A percentile compares a stretch with the other conserved stretches of the same genome.
Conservation (phyloP, 495 filamentous ascomycete genomes). For the Glonium stellatum region DNA sequence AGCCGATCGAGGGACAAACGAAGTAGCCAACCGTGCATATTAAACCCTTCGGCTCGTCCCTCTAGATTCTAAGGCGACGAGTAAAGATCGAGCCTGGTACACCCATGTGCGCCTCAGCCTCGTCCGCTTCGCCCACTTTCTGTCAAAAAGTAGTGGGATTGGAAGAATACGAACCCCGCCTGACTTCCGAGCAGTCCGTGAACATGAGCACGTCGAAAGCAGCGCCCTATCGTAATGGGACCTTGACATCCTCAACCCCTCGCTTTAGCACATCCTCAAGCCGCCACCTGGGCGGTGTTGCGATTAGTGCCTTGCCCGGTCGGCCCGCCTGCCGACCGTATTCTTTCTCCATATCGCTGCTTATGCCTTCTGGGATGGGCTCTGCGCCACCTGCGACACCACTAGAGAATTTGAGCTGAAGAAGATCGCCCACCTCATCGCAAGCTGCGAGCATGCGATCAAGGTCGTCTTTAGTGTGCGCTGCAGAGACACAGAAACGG, state of each 20-base stretch:
- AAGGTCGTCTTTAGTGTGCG: constrained; percentile 96
- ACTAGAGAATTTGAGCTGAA: constrained; percentile 93
- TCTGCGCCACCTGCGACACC: constrained; percentile 83
- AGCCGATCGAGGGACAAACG: neutral
- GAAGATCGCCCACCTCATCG: constrained; percentile 82
- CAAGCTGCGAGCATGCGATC: constrained; percentile 85
- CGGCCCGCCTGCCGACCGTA: constrained; percentile 45
- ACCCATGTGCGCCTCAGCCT: neutral
- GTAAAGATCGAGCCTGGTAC: neutral
- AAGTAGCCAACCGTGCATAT: neutral
- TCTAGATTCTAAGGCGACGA: neutral
- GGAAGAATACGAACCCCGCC: neutral
- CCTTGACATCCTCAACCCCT: constrained; percentile 73
- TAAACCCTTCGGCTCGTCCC: neutral
- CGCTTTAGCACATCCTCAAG: constrained; percentile 71
- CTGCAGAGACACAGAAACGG: constrained; percentile 89
- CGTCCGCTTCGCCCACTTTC: neutral
- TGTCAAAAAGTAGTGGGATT: neutral
- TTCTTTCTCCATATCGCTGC: constrained; percentile 64
- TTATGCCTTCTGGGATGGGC: constrained; percentile 61
- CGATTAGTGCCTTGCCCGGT: constrained; percentile 32
- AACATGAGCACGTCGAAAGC: neutral
- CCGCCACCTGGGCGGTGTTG: constrained; percentile 70
- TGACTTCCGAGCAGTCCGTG: neutral
- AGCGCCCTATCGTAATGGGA: constrained; percentile 49